Conservation (phyloP, 768 basidiomycete genomes). For the Hemileccinum rubropunctum region DNA sequence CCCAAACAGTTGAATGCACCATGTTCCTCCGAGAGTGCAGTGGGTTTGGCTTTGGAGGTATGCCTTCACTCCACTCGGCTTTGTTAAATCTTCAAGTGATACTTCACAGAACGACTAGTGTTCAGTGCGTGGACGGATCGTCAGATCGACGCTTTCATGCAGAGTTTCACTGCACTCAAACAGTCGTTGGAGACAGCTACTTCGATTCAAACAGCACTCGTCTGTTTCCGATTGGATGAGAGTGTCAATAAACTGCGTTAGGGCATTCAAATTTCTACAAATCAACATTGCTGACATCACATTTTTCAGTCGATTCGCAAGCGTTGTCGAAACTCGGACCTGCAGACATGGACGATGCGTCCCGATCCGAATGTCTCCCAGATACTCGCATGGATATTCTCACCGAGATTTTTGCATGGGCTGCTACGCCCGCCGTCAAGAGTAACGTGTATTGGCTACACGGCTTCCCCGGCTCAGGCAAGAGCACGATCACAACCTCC, state of each 20-base stretch:
- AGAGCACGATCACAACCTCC: conserved; percentile 36
- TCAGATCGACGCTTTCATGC: conserved; percentile 18
- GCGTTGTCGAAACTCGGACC: conserved; percentile 25
- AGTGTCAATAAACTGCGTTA: conserved; percentile 26
- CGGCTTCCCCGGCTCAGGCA: conserved; percentile 36
- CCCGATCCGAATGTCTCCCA: conserved; percentile 28
- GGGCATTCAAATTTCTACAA: not conserved
- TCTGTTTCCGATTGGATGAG: conserved; percentile 30
- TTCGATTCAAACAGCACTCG: conserved; percentile 22
- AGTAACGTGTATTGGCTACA: conserved; percentile 33
- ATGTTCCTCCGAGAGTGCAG: conserved; percentile 37
- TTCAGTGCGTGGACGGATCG: conserved; percentile 20
- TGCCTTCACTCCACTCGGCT: not conserved
- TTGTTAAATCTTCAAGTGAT: conserved; percentile 5
- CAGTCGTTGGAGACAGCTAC: conserved; percentile 26
- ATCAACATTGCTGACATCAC: not conserved
- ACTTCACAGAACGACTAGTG: conserved; percentile 13
- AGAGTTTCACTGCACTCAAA: conserved; percentile 23
- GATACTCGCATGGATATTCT: conserved; percentile 32
- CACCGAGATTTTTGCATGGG: conserved; percentile 25
- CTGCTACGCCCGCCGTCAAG: conserved; percentile 14
- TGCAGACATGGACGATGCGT: conserved; percentile 28
- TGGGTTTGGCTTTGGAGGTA: conserved; percentile 35
- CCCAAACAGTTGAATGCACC: conserved; percentile 36
- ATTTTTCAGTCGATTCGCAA: conserved; percentile 17